Evolutionary conservation across 2,329 filamentous ascomycete genomes (phyloP), one percentile per base, ranked within the genome.

Genomic region (Colletotrichum truncatum): DNA sequence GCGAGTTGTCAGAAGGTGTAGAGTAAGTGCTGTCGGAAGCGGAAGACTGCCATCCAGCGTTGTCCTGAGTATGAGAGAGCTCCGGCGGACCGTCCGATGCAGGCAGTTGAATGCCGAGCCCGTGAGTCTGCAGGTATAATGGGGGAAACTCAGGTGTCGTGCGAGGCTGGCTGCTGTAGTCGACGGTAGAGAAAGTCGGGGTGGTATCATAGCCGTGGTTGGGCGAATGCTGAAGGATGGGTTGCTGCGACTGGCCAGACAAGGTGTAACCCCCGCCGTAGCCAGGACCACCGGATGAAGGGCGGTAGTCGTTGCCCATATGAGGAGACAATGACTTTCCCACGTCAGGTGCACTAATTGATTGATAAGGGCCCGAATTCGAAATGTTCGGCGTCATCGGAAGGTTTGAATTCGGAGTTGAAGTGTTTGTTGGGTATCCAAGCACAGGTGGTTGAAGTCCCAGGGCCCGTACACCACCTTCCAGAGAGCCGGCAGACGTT

Each of bases 11-110:
- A 6, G 82, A 81, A 16, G 81, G 79, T 3, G 83, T 82, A 3
- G 84, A 85, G 68, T 81, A 85, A 23, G 75, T 76, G 72, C 82
- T 84, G 45, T 81, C 81, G 7, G 82, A 77, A n/a, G 80, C 75
- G 11, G 83, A 83, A 4, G 82, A 83, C 4, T 77, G 70, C 74
- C 81, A 80, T 5, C 75, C 76, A 8, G 82, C 77, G 51, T 71
- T 73, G 26, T 82, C 82, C 32, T 75, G 75, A 71, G 62, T 48
- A 38, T 66, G 65, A 6, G 65, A 66, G 9, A 69, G 61, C 30
- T 68, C 65, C n/a, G 67, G 64, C 30, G 49, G 45, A 14, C 36
- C 64, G 26, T 68, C 63, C 4, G 56, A 28, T 11, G 21, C 60
- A 14, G 64, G 39, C 12, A 53, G 49, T n/a, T 60, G 65, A 11